A percentile compares a stretch with the other conserved stretches of the same genome.
phyloP scores from a whole-genome alignment of 768 basidiomycete species.

The Trametes elegans region DNA sequence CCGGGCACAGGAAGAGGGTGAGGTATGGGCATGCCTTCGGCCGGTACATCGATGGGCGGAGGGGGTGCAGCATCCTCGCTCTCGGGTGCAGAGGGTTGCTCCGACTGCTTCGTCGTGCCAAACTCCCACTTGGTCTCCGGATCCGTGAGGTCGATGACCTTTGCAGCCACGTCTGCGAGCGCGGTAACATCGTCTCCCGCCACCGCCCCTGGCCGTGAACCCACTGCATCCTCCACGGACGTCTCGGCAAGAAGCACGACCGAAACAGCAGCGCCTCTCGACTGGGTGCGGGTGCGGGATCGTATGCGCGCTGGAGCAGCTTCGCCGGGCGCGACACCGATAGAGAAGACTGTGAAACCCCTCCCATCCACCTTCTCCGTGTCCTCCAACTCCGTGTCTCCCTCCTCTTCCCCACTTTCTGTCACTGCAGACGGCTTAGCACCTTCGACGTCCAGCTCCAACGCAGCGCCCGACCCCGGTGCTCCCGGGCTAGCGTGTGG shows the following conservation, averaged over 20 bases:
- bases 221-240: neutral
- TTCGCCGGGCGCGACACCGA: conserved; percentile 44
- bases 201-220: neutral
- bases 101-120: conserved; percentile 41
- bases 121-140: conserved; percentile 52
- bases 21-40: neutral
- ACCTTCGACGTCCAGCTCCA: conserved; percentile 13
- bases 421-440: neutral
- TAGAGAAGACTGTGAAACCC: conserved; percentile 39
- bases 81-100: neutral
- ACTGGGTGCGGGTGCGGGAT: conserved; percentile 30
- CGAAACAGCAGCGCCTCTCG: conserved; percentile 19
- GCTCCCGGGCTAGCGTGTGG: conserved; percentile 10
- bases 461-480: neutral
- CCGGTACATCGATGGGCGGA: neutral
- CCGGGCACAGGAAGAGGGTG: neutral
- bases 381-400: neutral
- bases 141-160: conserved; percentile 35
- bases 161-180: conserved; percentile 16
- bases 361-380: conserved; percentile 27
- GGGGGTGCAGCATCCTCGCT: neutral
- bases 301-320: conserved; percentile 29
- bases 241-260: conserved; percentile 1
- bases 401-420: neutral
- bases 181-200: conserved; percentile 2